Evolutionary conservation across 345 rosid genomes (phyloP).

Genomic region (Rhizophora mangle): DNA sequence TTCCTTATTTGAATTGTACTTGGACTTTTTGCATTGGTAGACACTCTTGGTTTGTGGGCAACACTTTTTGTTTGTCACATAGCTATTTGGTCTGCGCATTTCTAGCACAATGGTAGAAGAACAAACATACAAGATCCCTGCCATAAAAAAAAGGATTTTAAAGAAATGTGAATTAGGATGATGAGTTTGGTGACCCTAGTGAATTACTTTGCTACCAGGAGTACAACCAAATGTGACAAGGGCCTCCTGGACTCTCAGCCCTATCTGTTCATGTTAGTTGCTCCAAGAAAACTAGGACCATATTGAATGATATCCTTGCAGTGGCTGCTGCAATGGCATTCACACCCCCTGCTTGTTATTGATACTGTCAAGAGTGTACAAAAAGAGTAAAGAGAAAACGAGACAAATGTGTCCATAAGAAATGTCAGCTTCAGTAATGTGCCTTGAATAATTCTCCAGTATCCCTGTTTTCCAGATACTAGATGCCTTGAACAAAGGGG

Average conservation of each 20-base stretch:
- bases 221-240: background rate
- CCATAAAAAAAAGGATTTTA: too few relatives aligned
- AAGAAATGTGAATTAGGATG: background rate
- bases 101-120: background rate
- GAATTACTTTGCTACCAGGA: background rate
- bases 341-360: too few relatives aligned
- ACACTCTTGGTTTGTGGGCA: background rate
- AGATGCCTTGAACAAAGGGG: slow-evolving; percentile 97
- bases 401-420: background rate
- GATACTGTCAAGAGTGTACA: background rate
- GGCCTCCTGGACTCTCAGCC: too few relatives aligned
- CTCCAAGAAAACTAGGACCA: too few relatives aligned
- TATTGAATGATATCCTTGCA: background rate
- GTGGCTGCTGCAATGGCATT: too few relatives aligned
- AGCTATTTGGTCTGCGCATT: background rate
- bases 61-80: slow-evolving; percentile 3
- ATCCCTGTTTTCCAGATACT: slow-evolving; percentile 62
- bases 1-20: background rate
- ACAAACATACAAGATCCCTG: background rate
- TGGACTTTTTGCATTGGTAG: background rate
- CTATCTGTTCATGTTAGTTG: too few relatives aligned
- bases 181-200: background rate
- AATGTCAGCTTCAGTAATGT: background rate
- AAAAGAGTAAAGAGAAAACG: background rate
- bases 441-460: slow-evolving; percentile 3